These are phyloP conservation scores for Jatropha curcas DNA, from an alignment of 345 rosid genomes.

Conservation along the genomic window DNA sequence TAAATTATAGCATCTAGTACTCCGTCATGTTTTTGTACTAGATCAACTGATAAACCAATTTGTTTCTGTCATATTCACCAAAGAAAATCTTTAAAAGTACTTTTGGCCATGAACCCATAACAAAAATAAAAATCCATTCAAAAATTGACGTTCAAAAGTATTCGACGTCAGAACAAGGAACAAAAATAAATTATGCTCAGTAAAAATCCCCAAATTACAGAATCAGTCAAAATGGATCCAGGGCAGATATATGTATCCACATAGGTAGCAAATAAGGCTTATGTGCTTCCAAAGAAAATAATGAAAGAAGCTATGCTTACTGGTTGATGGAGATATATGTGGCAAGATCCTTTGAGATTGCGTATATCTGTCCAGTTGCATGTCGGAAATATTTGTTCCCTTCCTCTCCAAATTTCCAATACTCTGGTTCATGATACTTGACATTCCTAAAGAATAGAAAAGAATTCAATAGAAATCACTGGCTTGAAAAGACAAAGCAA, in stretches of 20 bases:
- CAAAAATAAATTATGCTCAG: neutral
- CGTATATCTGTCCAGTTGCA: slow-evolving; percentile 98
- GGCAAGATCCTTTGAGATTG: slow-evolving; percentile 92
- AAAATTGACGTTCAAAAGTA: neutral
- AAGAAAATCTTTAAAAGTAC: neutral
- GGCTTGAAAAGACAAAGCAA: slow-evolving; percentile 6
- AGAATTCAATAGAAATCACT: slow-evolving; percentile 8
- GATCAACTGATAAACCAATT: neutral
- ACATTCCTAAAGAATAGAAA: slow-evolving; percentile 54
- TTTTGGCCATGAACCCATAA: neutral
- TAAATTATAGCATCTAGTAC: neutral
- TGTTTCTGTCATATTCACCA: neutral
- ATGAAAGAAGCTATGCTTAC: slow-evolving; percentile 46
- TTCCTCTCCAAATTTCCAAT: slow-evolving; percentile 96
- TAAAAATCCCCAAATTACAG: neutral
- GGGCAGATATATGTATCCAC: neutral
- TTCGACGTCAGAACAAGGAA: neutral
- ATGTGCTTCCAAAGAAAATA: neutral
- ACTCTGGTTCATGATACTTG: slow-evolving; percentile 97
- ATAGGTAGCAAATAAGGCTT: neutral
- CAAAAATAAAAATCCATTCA: neutral
- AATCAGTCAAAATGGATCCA: neutral
- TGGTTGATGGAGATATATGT: slow-evolving; percentile 79
- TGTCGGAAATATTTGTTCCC: slow-evolving; percentile 97
- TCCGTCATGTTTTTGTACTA: neutral